A percentile compares a stretch with the other conserved stretches of the same genome.
These are phyloP conservation scores for Paecilomyces niveus DNA, from an alignment of 2,329 filamentous ascomycete species.

Conservation along the genomic window DNA sequence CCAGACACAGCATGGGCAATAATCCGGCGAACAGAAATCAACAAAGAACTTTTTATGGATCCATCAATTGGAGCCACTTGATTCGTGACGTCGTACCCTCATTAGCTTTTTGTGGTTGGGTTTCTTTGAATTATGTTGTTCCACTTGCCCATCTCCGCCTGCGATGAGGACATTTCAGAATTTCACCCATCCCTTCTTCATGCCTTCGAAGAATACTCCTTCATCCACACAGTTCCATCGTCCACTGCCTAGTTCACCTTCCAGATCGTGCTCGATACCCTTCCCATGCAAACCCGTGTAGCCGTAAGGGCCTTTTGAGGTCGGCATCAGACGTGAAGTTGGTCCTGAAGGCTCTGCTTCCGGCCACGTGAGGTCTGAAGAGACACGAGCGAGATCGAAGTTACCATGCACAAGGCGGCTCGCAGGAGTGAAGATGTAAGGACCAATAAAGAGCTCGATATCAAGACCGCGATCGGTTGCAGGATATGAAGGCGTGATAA, in stretches of 20 bases:
- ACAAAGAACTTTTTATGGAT: neutral
- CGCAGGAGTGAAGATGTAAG: neutral
- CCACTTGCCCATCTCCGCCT: no score
- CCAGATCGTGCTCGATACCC: neutral
- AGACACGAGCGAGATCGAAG: slow-evolving; percentile 11
- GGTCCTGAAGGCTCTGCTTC: slow-evolving; percentile 2
- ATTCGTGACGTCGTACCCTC: neutral
- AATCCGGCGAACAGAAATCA: neutral
- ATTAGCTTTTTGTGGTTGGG: neutral
- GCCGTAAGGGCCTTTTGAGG: slow-evolving; percentile 19
- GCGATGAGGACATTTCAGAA: slow-evolving; percentile 3
- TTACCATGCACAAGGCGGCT: slow-evolving; percentile 15
- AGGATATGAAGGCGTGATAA: slow-evolving; percentile 2
- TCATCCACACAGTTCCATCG: slow-evolving; percentile 16
- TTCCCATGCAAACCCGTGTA: slow-evolving; percentile 19
- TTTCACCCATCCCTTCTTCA: slow-evolving; percentile 12
- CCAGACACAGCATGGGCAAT: neutral
- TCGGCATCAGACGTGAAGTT: neutral
- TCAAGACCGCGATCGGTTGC: neutral
- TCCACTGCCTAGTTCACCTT: slow-evolving; percentile 5
- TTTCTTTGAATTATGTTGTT: neutral
- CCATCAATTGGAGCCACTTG: neutral
- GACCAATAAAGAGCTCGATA: slow-evolving; percentile 2
- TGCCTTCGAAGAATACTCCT: slow-evolving; percentile 15
- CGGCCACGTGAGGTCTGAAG: slow-evolving; percentile 14